Base-by-base conservation (phyloP, 345 rosid genomes). In the Euphorbia peplus region DNA sequence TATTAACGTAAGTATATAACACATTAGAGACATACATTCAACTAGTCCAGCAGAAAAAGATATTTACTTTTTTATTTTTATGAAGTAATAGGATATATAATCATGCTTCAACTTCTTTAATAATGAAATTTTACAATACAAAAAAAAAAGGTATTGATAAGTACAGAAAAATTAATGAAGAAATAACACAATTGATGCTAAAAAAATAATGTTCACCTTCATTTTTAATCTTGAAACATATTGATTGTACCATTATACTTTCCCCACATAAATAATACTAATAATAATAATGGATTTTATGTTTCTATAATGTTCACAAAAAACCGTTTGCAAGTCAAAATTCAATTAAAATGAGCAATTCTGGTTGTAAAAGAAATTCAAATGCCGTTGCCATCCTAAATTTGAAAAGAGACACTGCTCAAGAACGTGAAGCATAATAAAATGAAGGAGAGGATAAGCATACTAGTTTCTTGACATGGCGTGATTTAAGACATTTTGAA, bases 351-450 rank as follows among this genome's bases (percentile, higher is more conserved):
- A 22, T 21, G 22, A 22, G 5, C 28, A 53, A 24, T 3, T 9
- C 4, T 21, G 28, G 57, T 2, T 53, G 11, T 21, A 53, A 50
- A 50, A n/a, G n/a, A 53, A 53, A n/a, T 53, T 7, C 28, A 21
- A 28, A 53, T 22, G 2, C 14, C 22, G 29, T 13, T 22, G 25
- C 28, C 57, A 53, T 21, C 28, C 25, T 21, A 0, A 66, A 57
- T n/a, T n/a, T n/a, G n/a, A 8, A 25, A 46, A 25, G 60, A 25
- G 15, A 18, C 26, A 62, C 32, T 26, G 19, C 48, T 50, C 30
- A 30, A 63, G 28, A 48, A 67, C 55, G 11, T 65, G 29, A 14
- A 25, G 55, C 56, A 68, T 19, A 51, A 16, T 6, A 60, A 55
- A 68, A 51, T 28, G 39, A 47, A 68, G 9, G 3, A 25, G 51